phyloP scores from a whole-genome alignment of 1,284 basidiomycete genomes.

The Hortiboletus rubellus region DNA sequence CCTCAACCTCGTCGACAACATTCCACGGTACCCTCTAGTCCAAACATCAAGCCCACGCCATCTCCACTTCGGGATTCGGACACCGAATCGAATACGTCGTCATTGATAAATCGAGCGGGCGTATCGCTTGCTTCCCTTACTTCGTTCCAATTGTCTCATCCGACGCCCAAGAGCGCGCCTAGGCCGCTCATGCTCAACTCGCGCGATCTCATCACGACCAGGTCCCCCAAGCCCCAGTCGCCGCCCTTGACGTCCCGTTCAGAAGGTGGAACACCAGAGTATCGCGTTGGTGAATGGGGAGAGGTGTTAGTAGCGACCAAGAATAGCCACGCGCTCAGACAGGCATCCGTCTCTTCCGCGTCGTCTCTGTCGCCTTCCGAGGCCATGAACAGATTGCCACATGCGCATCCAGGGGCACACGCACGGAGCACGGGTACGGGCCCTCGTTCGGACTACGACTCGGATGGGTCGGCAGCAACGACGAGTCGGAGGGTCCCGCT shows the following conservation, averaged over 20 bases:
- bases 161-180: constrained; percentile 46
- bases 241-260: constrained; percentile 35
- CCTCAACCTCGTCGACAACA: constrained; percentile 34
- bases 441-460: constrained; percentile 51
- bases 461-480: constrained; percentile 41
- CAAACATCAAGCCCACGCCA: constrained; percentile 34
- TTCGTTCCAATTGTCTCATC: constrained; percentile 34
- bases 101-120: constrained; percentile 39
- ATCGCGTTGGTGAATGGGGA: constrained; percentile 43
- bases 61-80: constrained; percentile 32
- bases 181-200: constrained; percentile 58
- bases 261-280: constrained; percentile 38
- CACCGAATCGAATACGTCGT: constrained; percentile 21
- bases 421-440: constrained; percentile 23
- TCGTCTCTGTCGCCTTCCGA: constrained; percentile 62
- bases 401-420: constrained; percentile 3
- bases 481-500: constrained; percentile 58
- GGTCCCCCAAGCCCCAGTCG: constrained; percentile 7
- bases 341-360: constrained; percentile 60
- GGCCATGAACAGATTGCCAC: constrained; percentile 29
- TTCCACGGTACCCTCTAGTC: constrained; percentile 42
- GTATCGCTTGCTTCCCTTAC: constrained; percentile 46
- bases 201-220: constrained; percentile 42
- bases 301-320: constrained; percentile 43
- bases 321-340: constrained; percentile 41